Conservation (phyloP, 2,329 filamentous ascomycete species). For the Colletotrichum liriopes region DNA sequence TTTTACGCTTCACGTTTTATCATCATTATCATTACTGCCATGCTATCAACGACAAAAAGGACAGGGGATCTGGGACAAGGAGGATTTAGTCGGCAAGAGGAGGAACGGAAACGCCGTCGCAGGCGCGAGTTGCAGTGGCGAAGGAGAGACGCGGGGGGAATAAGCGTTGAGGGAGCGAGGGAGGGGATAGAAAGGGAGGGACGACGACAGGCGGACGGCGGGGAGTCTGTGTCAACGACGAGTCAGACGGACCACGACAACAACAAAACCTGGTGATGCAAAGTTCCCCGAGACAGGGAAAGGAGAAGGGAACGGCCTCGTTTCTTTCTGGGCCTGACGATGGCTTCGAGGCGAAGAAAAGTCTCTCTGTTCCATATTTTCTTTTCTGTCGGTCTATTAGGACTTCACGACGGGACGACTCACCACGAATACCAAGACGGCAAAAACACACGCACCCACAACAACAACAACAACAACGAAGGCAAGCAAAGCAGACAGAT, state of each 20-base stretch:
- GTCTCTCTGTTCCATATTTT: not conserved
- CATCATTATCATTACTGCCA: constrained; percentile 10
- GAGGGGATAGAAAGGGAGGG: not conserved
- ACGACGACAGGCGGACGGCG: not conserved
- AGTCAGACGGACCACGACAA: constrained; percentile 2
- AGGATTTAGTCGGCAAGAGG: constrained; percentile 10
- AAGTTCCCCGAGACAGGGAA: not conserved
- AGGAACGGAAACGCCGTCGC: not conserved
- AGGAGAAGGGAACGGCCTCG: not conserved
- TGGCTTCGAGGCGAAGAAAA: not conserved
- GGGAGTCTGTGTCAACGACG: not conserved
- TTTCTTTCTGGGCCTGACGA: not conserved
- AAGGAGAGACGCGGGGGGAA: not conserved
- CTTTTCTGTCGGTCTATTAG: not conserved
- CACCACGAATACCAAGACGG: not conserved
- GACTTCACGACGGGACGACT: not conserved
- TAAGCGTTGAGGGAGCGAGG: not conserved
- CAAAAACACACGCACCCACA: not conserved
- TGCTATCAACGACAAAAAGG: constrained; percentile 18
- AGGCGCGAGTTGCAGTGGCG: not conserved
- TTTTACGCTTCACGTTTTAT: constrained; percentile 1
- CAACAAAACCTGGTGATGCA: not conserved
- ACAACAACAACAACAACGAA: not conserved
- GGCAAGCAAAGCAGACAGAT: not conserved
- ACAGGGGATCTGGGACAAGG: not conserved